Percentiles rank a stretch among this genome's conserved stretches.
phyloP scores from a whole-genome alignment of 805 yeast species.

The Yamadazyma philogaea region DNA sequence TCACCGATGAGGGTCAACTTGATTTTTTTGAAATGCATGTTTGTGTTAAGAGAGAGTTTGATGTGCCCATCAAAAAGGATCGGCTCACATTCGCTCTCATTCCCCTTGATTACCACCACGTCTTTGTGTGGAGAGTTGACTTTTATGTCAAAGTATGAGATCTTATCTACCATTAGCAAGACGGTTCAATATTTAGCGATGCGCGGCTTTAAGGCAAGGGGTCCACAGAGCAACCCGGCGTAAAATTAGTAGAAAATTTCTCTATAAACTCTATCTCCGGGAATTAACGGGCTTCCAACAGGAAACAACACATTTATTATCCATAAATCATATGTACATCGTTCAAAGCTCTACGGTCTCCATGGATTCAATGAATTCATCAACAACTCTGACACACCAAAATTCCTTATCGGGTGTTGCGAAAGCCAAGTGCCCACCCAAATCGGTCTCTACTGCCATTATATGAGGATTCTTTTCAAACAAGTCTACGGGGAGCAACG shows the following conservation, averaged over 20 bases:
- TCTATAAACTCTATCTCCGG: no score
- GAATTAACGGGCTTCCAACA: no score
- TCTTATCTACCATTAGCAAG: constrained; percentile 14
- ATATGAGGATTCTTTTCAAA: constrained; percentile 57
- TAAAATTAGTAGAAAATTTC: no score
- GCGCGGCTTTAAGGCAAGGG: constrained; percentile 3
- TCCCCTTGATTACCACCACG: constrained; percentile 41
- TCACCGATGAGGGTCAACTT: constrained; percentile 43
- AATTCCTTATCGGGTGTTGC: constrained; percentile 56
- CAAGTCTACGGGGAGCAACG: constrained; percentile 51
- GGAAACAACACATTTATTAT: no score
- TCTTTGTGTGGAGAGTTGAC: constrained; percentile 42
- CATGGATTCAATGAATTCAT: constrained; percentile 27
- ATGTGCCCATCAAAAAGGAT: constrained; percentile 46
- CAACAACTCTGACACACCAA: constrained; percentile 52
- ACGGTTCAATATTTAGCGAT: constrained; percentile 1
- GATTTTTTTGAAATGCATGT: constrained; percentile 37
- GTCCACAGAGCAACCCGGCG: no score
- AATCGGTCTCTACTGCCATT: constrained; percentile 53
- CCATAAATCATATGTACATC: no score
- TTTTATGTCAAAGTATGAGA: constrained; percentile 34
- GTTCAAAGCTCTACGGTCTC: no score
- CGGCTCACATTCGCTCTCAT: constrained; percentile 43
- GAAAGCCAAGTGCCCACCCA: constrained; percentile 88
- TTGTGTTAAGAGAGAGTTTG: constrained; percentile 44